These are phyloP conservation scores for Colletotrichum abscissum DNA, from an alignment of 2,329 filamentous ascomycete genomes.

Conservation along the genomic window DNA sequence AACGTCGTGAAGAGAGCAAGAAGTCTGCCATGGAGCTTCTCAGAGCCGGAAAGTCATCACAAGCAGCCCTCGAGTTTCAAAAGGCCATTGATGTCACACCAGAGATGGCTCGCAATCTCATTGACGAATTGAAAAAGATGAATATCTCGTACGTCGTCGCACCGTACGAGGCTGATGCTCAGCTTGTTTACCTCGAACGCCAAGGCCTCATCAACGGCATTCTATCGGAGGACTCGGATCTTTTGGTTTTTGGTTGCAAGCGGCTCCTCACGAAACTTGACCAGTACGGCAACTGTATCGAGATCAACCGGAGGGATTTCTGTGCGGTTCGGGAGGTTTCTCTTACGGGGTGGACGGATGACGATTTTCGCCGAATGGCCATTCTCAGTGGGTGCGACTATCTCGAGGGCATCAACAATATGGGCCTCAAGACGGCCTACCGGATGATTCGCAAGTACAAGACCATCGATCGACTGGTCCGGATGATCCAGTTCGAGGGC, in stretches of 20 bases:
- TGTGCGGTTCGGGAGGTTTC: slow-evolving; percentile 89
- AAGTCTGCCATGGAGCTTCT: slow-evolving; percentile 81
- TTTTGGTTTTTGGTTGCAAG: slow-evolving; percentile 94
- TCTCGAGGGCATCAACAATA: slow-evolving; percentile 82
- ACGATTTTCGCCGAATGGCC: slow-evolving; percentile 93
- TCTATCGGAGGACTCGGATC: slow-evolving; percentile 94
- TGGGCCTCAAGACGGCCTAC: slow-evolving; percentile 95
- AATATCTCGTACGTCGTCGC: slow-evolving; percentile 90
- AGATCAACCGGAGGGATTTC: slow-evolving; percentile 91
- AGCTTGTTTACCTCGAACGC: slow-evolving; percentile 92
- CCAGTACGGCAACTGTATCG: slow-evolving; percentile 91
- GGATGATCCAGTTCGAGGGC: slow-evolving; percentile 88
- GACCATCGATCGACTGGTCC: slow-evolving; percentile 83
- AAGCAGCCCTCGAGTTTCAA: slow-evolving; percentile 88
- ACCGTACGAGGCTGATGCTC: slow-evolving; percentile 97
- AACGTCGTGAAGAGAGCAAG: slow-evolving; percentile 81
- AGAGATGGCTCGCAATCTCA: slow-evolving; percentile 91
- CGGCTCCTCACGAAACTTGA: slow-evolving; percentile 93
- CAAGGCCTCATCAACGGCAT: slow-evolving; percentile 88
- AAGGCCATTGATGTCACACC: slow-evolving; percentile 97
- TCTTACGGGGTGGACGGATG: slow-evolving; percentile 90
- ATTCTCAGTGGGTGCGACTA: slow-evolving; percentile 98
- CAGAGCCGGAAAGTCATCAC: slow-evolving; percentile 81
- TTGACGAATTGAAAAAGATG: slow-evolving; percentile 88
- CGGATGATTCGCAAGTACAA: slow-evolving; percentile 91